phyloP scores from a whole-genome alignment of 2,329 filamentous ascomycete species.

The Trichoderma brevicompactum region DNA sequence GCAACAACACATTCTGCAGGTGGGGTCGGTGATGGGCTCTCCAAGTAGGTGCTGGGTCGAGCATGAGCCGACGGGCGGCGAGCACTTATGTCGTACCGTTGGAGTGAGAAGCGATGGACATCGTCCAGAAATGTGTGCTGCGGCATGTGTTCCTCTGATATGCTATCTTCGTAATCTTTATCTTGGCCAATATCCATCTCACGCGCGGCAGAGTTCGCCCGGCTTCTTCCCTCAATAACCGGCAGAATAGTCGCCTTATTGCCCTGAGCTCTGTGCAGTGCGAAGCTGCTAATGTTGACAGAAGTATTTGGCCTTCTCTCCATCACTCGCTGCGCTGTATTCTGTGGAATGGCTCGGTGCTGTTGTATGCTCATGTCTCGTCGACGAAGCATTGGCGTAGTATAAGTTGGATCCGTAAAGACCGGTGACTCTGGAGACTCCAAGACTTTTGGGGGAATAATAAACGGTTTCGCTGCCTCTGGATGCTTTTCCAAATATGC shows the following conservation, averaged over 20 bases:
- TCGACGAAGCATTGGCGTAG: slow-evolving; percentile 15
- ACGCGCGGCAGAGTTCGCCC: neutral
- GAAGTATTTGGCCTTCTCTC: neutral
- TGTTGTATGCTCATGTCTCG: slow-evolving; percentile 4
- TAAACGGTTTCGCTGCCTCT: slow-evolving; percentile 18
- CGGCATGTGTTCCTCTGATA: slow-evolving; percentile 4
- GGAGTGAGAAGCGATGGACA: slow-evolving; percentile 20
- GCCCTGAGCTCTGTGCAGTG: slow-evolving; percentile 33
- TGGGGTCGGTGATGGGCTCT: neutral
- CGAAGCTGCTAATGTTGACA: slow-evolving; percentile 33
- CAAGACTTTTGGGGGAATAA: slow-evolving; percentile 4
- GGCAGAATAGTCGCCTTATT: slow-evolving; percentile 35
- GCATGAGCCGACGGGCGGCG: slow-evolving; percentile 26
- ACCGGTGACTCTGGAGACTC: slow-evolving; percentile 7
- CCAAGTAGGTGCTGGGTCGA: slow-evolving; percentile 6
- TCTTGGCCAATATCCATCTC: neutral
- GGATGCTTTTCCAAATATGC: slow-evolving; percentile 18
- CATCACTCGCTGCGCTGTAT: neutral
- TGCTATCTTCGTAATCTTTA: slow-evolving; percentile 20
- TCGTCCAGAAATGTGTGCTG: slow-evolving; percentile 2
- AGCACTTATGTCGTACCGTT: slow-evolving; percentile 27
- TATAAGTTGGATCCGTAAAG: slow-evolving; percentile 1
- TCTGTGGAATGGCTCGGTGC: neutral
- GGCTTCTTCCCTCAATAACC: slow-evolving; percentile 9
- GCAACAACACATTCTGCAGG: neutral